A percentile compares a stretch with the other conserved stretches of the same genome.
Evolutionary conservation across 768 basidiomycete species (phyloP).

Genomic region (Amanita brunnescens): DNA sequence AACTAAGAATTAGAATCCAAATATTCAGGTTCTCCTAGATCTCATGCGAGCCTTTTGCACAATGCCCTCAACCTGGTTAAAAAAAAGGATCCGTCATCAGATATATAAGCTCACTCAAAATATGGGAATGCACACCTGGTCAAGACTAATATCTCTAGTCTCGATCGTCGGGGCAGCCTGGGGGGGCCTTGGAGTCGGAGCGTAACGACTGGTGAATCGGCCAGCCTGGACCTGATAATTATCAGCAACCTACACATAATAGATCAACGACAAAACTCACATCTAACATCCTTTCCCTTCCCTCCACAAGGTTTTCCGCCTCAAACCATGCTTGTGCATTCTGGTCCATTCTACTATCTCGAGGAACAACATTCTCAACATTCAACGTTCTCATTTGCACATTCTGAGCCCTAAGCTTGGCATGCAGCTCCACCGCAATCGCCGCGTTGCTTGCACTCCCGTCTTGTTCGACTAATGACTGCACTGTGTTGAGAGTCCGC

Average conservation of each 20-base stretch:
- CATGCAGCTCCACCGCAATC: not conserved
- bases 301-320: not conserved
- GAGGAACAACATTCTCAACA: conserved; percentile 14
- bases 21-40: not conserved
- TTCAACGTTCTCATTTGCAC: conserved; percentile 18
- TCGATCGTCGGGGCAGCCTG: not conserved
- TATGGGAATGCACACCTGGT: not conserved
- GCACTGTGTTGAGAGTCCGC: conserved; percentile 18
- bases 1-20: too few species aligned
- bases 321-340: not conserved
- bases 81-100: not conserved
- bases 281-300: not conserved
- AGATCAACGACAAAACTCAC: not conserved
- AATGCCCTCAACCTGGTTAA: not conserved
- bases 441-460: conserved; percentile 8
- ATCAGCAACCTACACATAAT: not conserved
- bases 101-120: not conserved
- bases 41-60: not conserved
- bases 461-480: conserved; percentile 18
- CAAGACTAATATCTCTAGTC: not conserved
- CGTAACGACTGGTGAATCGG: not conserved
- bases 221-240: not conserved
- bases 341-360: not conserved
- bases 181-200: not conserved
- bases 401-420: conserved; percentile 13